These are phyloP conservation scores for Akanthomyces uredinophilus DNA, from an alignment of 2,329 filamentous ascomycete genomes.

Conservation along the genomic window DNA sequence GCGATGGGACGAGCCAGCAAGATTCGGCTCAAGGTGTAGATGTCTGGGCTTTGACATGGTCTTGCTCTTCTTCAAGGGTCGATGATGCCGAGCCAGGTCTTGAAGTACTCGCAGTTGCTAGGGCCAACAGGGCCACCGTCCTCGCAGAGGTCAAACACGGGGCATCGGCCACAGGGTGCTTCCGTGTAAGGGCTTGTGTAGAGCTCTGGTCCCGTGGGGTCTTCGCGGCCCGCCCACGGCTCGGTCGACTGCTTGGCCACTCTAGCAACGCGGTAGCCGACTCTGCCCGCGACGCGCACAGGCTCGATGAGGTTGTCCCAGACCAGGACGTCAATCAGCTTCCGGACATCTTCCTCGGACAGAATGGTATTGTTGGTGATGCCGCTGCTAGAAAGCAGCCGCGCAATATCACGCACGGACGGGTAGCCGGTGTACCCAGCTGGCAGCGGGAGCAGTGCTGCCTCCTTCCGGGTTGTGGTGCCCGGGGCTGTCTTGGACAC, in stretches of 20 bases:
- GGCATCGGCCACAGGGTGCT: slow-evolving; percentile 84
- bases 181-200: slow-evolving; percentile 74
- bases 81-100: slow-evolving; percentile 65
- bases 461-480: slow-evolving; percentile 29
- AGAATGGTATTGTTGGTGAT: slow-evolving; percentile 69
- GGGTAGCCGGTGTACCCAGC: slow-evolving; percentile 74
- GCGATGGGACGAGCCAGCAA: neutral
- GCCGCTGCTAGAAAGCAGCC: slow-evolving; percentile 62
- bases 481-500: slow-evolving; percentile 21
- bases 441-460: slow-evolving; percentile 46
- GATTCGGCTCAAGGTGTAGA: neutral
- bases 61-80: slow-evolving; percentile 14
- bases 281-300: slow-evolving; percentile 43
- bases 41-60: neutral
- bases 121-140: slow-evolving; percentile 88
- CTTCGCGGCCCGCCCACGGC: slow-evolving; percentile 36
- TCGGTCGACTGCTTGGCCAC: slow-evolving; percentile 41
- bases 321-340: slow-evolving; percentile 81
- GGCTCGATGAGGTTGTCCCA: slow-evolving; percentile 81
- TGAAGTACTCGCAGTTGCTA: slow-evolving; percentile 86
- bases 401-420: slow-evolving; percentile 71
- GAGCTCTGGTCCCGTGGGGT: slow-evolving; percentile 35
- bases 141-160: slow-evolving; percentile 87
- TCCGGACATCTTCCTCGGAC: slow-evolving; percentile 71
- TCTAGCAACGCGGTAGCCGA: slow-evolving; percentile 50